phyloP scores from a whole-genome alignment of 139 green algal genomes.

The Auxenochlorella protothecoides region DNA sequence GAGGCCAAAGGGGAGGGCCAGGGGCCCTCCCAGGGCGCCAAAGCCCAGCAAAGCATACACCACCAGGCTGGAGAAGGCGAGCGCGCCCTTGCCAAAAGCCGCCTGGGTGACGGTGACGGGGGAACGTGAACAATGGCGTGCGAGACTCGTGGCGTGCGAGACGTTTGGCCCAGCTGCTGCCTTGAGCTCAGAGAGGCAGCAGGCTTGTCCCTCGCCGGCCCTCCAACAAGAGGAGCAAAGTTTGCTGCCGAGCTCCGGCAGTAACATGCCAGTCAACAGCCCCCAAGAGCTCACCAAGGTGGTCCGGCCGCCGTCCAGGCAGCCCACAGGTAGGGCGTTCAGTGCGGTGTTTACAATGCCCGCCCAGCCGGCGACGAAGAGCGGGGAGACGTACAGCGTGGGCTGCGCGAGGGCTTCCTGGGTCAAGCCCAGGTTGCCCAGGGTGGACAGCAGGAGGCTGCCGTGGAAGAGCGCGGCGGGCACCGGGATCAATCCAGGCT shows the following conservation, averaged over 20 bases:
- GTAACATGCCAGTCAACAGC: background rate
- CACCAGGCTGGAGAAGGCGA: conserved; percentile 65
- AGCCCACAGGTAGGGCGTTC: conserved; percentile 75
- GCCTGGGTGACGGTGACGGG: conserved; percentile 17
- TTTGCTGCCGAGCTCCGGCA: background rate
- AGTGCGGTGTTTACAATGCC: conserved; percentile 68
- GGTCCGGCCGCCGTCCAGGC: conserved; percentile 67
- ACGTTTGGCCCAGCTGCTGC: too few species aligned
- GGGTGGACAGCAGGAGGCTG: conserved; percentile 57
- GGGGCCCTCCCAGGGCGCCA: conserved; percentile 56
- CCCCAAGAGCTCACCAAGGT: conserved; percentile 29
- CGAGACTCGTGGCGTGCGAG: too few species aligned
- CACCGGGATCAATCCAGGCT: conserved; percentile 62
- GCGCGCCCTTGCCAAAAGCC: conserved; percentile 40
- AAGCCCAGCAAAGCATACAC: conserved; percentile 72
- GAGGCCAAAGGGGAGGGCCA: conserved; percentile 75
- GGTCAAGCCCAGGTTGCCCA: conserved; percentile 42
- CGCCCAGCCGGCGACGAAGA: conserved; percentile 72
- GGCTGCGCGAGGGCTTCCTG: conserved; percentile 15
- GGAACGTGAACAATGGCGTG: background rate
- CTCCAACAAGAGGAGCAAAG: background rate
- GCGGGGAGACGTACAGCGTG: conserved; percentile 41
- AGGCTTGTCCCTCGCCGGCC: background rate
- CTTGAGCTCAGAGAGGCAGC: background rate
- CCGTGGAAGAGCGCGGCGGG: conserved; percentile 70